phyloP scores from a whole-genome alignment of 129 eudicot species.

The sunflower (Helianthus annuus) region DNA sequence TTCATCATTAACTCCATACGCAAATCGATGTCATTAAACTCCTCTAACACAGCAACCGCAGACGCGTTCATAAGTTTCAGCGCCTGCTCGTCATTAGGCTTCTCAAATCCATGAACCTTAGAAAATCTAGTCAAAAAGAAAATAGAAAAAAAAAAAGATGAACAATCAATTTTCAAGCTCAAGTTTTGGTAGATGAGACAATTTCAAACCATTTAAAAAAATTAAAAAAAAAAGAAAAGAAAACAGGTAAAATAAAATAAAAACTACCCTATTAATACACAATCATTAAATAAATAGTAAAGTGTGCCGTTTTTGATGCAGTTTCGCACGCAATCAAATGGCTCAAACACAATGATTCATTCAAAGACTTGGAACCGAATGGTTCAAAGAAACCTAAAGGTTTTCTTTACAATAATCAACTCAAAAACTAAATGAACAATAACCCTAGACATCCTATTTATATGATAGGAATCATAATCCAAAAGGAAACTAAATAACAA shows the following conservation, averaged over 20 bases:
- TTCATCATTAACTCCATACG: conserved; percentile 96
- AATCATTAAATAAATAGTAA: neutral
- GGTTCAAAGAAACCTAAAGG: too few species aligned
- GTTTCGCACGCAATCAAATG: too few species aligned
- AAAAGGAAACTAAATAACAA: too few species aligned
- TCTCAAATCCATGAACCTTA: conserved; percentile 81
- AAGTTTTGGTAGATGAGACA: conserved; percentile 1
- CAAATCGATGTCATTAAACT: conserved; percentile 68
- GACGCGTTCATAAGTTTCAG: conserved; percentile 94
- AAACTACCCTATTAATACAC: neutral
- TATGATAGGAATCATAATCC: too few species aligned
- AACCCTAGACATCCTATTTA: too few species aligned
- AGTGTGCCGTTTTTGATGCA: too few species aligned
- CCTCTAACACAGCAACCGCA: conserved; percentile 72
- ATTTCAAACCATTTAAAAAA: neutral
- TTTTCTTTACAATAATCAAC: too few species aligned
- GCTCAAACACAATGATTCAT: too few species aligned
- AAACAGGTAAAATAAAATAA: neutral
- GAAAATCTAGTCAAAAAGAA: conserved; percentile 59
- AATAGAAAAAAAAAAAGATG: conserved; percentile 8
- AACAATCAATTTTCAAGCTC: conserved; percentile 3
- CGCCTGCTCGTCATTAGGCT: conserved; percentile 91
- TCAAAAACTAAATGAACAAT: too few species aligned
- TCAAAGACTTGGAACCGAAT: too few species aligned
- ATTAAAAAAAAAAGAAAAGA: neutral